These are phyloP conservation scores for Citrus reticulata DNA, from an alignment of 345 rosid species.

Conservation along the genomic window DNA sequence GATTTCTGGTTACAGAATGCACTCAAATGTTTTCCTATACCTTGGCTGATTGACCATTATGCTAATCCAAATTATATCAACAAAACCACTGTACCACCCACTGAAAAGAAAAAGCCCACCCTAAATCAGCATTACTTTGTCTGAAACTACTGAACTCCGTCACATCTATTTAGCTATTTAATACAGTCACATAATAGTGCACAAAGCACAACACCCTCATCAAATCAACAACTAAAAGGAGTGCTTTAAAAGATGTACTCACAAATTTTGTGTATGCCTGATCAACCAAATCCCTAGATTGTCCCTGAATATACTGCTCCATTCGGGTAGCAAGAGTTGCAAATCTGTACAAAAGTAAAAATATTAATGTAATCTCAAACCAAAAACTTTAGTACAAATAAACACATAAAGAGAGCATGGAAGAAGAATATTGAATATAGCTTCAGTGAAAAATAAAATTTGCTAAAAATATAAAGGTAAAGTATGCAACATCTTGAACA, in stretches of 20 bases:
- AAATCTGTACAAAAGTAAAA: constrained; percentile 46
- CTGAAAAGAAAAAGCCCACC: not conserved
- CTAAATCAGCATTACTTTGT: not conserved
- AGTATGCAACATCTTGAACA: not conserved
- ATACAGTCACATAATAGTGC: not conserved
- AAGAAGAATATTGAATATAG: not conserved
- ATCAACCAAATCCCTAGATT: constrained; percentile 97
- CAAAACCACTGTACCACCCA: not conserved
- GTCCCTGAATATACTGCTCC: constrained; percentile 99
- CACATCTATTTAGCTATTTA: not conserved
- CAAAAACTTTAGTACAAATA: not conserved
- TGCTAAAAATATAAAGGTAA: not conserved
- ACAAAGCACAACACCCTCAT: not conserved
- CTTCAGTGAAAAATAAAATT: not conserved
- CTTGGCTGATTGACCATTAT: not conserved
- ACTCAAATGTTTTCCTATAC: not conserved
- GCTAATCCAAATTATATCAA: not conserved
- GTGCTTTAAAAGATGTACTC: constrained; percentile 32
- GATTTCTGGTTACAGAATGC: not conserved
- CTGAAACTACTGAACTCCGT: constrained; percentile 2
- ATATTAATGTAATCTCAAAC: constrained; percentile 4
- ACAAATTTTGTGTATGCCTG: constrained; percentile 96
- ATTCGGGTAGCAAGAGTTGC: constrained; percentile 98
- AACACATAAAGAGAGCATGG: not conserved
- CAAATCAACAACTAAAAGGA: not conserved